A percentile compares a stretch with the other conserved stretches of the same genome.
phyloP scores from a whole-genome alignment of 1,139 yeast species.

The Blastobotrys proliferans region DNA sequence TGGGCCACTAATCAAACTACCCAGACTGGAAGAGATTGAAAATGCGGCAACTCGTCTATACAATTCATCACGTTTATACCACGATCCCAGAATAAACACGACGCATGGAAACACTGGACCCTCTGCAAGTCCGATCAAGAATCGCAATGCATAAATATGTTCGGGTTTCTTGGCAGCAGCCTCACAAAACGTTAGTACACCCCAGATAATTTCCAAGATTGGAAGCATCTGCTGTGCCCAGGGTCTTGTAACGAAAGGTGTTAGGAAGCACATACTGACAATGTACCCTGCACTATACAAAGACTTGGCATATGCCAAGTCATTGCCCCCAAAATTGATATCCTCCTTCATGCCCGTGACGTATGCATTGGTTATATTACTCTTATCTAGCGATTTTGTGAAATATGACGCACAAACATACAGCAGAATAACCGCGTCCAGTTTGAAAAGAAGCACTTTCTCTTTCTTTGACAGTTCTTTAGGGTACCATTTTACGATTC shows the following conservation, averaged over 20 bases:
- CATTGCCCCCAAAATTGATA: slow-evolving; percentile 55
- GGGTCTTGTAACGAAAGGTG: slow-evolving; percentile 36
- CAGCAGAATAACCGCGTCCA: slow-evolving; percentile 30
- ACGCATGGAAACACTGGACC: slow-evolving; percentile 59
- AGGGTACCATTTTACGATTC: slow-evolving; percentile 35
- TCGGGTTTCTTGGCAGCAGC: slow-evolving; percentile 41
- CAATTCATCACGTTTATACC: slow-evolving; percentile 46
- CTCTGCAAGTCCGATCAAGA: slow-evolving; percentile 55
- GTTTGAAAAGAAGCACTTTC: slow-evolving; percentile 30
- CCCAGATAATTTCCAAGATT: slow-evolving; percentile 54
- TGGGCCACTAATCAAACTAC: slow-evolving; percentile 41
- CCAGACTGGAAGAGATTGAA: slow-evolving; percentile 36
- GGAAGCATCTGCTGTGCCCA: slow-evolving; percentile 33
- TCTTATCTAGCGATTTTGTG: slow-evolving; percentile 35
- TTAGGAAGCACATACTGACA: slow-evolving; percentile 38
- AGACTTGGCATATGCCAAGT: slow-evolving; percentile 59
- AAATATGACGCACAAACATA: slow-evolving; percentile 34
- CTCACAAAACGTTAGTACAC: slow-evolving; percentile 49
- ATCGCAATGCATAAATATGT: slow-evolving; percentile 53
- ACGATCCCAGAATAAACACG: slow-evolving; percentile 50
- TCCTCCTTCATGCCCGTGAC: slow-evolving; percentile 27
- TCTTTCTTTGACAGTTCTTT: slow-evolving; percentile 28
- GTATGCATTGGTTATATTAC: slow-evolving; percentile 43
- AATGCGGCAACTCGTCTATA: slow-evolving; percentile 49
- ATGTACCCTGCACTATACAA: slow-evolving; percentile 56